These are phyloP conservation scores for Saccharomyces hybrid DNA, from an alignment of 1,139 yeast species.

Conservation along the genomic window DNA sequence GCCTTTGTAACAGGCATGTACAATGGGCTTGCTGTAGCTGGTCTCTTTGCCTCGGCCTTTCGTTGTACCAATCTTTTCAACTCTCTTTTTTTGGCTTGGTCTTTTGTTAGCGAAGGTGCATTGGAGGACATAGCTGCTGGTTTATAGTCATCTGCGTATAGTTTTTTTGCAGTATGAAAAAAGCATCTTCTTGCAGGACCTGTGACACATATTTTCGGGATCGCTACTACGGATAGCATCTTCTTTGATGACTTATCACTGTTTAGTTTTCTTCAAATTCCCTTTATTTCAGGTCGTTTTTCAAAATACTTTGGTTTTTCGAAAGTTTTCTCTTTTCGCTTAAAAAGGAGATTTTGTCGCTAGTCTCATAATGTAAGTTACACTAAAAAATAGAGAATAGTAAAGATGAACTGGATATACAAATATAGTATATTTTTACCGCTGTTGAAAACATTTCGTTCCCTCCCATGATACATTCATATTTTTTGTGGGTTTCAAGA, in stretches of 20 bases:
- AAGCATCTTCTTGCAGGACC: not conserved
- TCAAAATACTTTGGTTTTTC: not conserved
- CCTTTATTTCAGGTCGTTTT: not conserved
- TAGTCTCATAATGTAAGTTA: not conserved
- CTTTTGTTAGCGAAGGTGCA: slow-evolving; percentile 21
- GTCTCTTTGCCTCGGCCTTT: slow-evolving; percentile 27
- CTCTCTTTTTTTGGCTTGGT: slow-evolving; percentile 28
- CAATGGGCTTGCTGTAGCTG: slow-evolving; percentile 49
- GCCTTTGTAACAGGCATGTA: slow-evolving; percentile 72
- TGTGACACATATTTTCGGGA: not conserved
- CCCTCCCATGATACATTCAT: not conserved
- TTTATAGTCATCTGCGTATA: slow-evolving; percentile 12
- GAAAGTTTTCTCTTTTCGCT: not conserved
- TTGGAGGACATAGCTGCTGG: slow-evolving; percentile 2
- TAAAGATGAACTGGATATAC: not conserved
- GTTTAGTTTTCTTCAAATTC: not conserved
- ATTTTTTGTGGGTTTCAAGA: not conserved
- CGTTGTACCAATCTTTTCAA: slow-evolving; percentile 24
- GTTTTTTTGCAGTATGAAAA: slow-evolving; percentile 8
- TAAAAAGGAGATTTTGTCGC: not conserved
- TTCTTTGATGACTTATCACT: not conserved
- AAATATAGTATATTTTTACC: not conserved
- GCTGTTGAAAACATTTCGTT: not conserved
- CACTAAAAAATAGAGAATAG: not conserved
- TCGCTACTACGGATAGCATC: not conserved